These are phyloP conservation scores for Aspergillus avenaceus DNA, from an alignment of 495 filamentous ascomycete genomes.

Conservation along the genomic window DNA sequence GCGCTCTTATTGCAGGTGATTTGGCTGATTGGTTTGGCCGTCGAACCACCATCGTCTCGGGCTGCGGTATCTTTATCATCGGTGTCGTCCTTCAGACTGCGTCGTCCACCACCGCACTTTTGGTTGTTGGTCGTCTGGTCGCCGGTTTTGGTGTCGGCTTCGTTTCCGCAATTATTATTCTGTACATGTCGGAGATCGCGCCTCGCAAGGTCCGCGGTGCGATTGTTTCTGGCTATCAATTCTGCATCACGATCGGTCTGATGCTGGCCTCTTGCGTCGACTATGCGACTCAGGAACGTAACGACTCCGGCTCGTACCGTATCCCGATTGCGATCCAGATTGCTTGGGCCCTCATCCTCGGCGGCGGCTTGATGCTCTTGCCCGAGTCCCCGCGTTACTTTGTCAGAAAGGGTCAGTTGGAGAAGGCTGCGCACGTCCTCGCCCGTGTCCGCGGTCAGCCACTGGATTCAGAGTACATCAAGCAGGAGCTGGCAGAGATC, in stretches of 20 bases:
- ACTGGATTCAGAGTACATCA: constrained; percentile 58
- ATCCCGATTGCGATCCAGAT: constrained; percentile 69
- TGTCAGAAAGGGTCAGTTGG: constrained; percentile 51
- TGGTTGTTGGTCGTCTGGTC: constrained; percentile 67
- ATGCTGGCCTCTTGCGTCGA: constrained; percentile 69
- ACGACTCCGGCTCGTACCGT: constrained; percentile 62
- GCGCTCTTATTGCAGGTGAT: constrained; percentile 66
- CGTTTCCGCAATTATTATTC: constrained; percentile 68
- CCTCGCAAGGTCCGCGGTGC: constrained; percentile 65
- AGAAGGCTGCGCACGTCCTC: constrained; percentile 34
- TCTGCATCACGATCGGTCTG: constrained; percentile 69
- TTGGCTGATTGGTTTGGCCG: constrained; percentile 66
- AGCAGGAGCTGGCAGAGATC: constrained; percentile 67
- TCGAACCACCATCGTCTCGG: constrained; percentile 61
- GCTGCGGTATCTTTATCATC: constrained; percentile 60
- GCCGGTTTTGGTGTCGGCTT: constrained; percentile 73
- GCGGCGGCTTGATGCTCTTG: constrained; percentile 61
- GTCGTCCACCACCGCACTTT: constrained; percentile 43
- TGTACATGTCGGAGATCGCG: constrained; percentile 65
- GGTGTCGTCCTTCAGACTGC: constrained; percentile 62
- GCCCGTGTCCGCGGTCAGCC: constrained; percentile 43
- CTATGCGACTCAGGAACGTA: constrained; percentile 59
- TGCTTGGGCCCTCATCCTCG: constrained; percentile 63
- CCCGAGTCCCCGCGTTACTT: constrained; percentile 71
- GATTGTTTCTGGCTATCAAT: constrained; percentile 67